Evolutionary conservation across 108 stramenopile genomes (phyloP).

Genomic region (Epithemia pelagica): DNA sequence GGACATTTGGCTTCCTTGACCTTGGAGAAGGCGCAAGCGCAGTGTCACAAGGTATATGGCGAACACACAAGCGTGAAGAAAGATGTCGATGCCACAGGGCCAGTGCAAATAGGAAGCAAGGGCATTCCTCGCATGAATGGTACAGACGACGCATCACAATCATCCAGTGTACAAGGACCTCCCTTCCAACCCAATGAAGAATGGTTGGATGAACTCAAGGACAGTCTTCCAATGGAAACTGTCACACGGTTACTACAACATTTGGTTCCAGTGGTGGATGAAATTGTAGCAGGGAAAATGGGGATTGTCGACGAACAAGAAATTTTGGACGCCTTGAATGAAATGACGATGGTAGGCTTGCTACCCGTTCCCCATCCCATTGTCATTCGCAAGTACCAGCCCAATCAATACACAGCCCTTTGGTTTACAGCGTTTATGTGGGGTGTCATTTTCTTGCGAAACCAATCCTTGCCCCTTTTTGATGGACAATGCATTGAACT

Average conservation of each 20-base stretch:
- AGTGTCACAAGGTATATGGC: slow-evolving; percentile 73
- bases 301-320: slow-evolving; percentile 86
- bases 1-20: slow-evolving; percentile 72
- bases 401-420: slow-evolving; percentile 91
- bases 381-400: slow-evolving; percentile 96
- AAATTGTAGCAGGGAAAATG: slow-evolving; percentile 56
- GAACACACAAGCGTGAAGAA: slow-evolving; percentile 45
- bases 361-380: slow-evolving; percentile 97
- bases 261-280: slow-evolving; percentile 92
- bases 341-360: slow-evolving; percentile 90
- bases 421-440: slow-evolving; percentile 99
- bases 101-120: slow-evolving; percentile 41
- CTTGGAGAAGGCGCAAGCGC: slow-evolving; percentile 58
- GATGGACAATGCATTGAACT: slow-evolving; percentile 87
- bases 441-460: slow-evolving; percentile 96
- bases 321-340: slow-evolving; percentile 77
- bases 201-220: slow-evolving; percentile 85
- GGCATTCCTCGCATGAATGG: slow-evolving; percentile 53
- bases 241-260: slow-evolving; percentile 85
- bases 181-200: slow-evolving; percentile 73
- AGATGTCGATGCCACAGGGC: slow-evolving; percentile 52
- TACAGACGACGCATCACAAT: slow-evolving; percentile 28
- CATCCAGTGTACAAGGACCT: slow-evolving; percentile 21
- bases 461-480: slow-evolving; percentile 91
- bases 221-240: slow-evolving; percentile 85